Evolutionary conservation across 2,329 filamentous ascomycete genomes (phyloP).

Genomic region (Onygenales sp.): DNA sequence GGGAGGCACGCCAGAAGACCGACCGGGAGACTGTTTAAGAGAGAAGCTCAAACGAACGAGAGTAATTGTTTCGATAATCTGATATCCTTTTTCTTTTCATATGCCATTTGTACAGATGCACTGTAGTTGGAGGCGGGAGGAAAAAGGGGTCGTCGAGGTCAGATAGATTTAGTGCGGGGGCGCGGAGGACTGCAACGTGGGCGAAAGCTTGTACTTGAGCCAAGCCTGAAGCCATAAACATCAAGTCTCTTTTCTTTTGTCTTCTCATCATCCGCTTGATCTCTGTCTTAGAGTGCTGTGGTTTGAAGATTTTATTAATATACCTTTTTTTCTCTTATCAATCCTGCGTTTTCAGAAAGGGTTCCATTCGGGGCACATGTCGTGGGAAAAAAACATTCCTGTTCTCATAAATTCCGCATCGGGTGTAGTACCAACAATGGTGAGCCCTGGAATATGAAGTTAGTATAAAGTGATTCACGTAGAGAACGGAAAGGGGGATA

Average conservation of each 20-base stretch:
- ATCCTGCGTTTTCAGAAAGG: too few species aligned
- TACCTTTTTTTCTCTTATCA: not conserved
- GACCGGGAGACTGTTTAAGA: conserved; percentile 33
- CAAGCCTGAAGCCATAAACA: not conserved
- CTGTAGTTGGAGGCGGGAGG: not conserved
- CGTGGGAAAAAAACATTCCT: too few species aligned
- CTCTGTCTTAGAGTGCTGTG: not conserved
- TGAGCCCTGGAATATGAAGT: too few species aligned
- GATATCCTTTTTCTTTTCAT: not conserved
- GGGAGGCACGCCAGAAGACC: conserved; percentile 48
- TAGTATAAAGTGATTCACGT: too few species aligned
- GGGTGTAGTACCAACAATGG: too few species aligned
- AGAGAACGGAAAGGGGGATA: too few species aligned
- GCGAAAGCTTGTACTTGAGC: not conserved
- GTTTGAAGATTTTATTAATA: not conserved
- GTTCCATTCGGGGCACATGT: too few species aligned
- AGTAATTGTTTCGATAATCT: not conserved
- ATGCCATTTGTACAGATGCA: conserved; percentile 1
- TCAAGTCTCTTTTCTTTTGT: not conserved
- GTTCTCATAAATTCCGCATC: too few species aligned
- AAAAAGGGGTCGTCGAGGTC: not conserved
- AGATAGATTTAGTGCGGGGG: not conserved
- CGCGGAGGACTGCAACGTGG: not conserved
- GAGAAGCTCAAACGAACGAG: not conserved
- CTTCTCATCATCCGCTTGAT: not conserved